phyloP scores from a whole-genome alignment of 345 rosid species.

The Citrus reticulata region DNA sequence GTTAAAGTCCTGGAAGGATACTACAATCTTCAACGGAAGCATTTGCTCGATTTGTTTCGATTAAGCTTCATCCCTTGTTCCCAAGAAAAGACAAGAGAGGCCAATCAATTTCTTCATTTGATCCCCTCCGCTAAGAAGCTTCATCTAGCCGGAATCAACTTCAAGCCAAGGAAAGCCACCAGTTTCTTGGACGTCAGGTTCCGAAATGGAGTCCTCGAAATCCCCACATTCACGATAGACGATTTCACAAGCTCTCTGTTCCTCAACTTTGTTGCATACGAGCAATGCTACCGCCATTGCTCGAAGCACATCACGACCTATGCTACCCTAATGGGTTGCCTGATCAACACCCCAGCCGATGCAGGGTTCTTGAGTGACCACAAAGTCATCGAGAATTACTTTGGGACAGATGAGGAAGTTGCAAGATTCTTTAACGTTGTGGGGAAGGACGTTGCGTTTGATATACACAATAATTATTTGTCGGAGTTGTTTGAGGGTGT shows the following conservation, averaged over 20 bases:
- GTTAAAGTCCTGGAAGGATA: constrained; percentile 20
- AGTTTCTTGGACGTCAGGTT: constrained; percentile 49
- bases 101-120: constrained; percentile 19
- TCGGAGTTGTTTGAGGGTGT: constrained; percentile 42
- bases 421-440: constrained; percentile 40
- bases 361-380: constrained; percentile 41
- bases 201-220: constrained; percentile 38
- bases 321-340: constrained; percentile 49
- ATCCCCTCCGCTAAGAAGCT: constrained; percentile 46
- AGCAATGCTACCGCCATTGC: constrained; percentile 46
- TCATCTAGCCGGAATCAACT: constrained; percentile 37
- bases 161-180: constrained; percentile 26
- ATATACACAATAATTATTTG: constrained; percentile 38
- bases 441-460: constrained; percentile 46
- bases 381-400: constrained; percentile 47
- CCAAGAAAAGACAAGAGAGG: not conserved
- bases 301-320: constrained; percentile 48
- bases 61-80: constrained; percentile 33
- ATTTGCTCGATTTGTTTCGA: constrained; percentile 52
- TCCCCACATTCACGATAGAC: constrained; percentile 41
- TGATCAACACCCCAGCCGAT: constrained; percentile 41
- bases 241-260: constrained; percentile 36
- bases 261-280: constrained; percentile 51
- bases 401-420: constrained; percentile 49
- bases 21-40: constrained; percentile 23